phyloP scores from a whole-genome alignment of 2,329 filamentous ascomycete genomes.

The Pseudogymnoascus sp. region DNA sequence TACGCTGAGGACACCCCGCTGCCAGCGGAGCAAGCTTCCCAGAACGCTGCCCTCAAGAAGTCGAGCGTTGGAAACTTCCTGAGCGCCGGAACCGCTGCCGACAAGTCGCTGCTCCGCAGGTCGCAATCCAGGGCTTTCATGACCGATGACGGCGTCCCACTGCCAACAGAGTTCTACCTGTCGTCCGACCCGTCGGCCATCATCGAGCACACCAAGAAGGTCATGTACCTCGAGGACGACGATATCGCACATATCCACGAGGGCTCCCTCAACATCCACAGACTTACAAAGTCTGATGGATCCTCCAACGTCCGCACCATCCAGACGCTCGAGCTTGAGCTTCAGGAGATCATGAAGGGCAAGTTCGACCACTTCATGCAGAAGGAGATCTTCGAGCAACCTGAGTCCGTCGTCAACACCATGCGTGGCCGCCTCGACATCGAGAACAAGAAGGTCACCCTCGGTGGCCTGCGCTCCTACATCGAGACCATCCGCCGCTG shows the following conservation, averaged over 20 bases:
- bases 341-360: constrained; percentile 99
- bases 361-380: constrained; percentile 99
- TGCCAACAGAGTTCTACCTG: constrained; percentile 98
- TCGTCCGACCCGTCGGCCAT: constrained; percentile 98
- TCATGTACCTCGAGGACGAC: constrained; percentile 98
- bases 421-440: constrained; percentile 98
- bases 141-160: constrained; percentile 94
- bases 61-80: constrained; percentile 57
- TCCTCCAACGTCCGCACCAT: constrained; percentile 96
- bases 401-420: constrained; percentile 97
- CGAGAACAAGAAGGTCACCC: constrained; percentile 87
- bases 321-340: constrained; percentile 95
- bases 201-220: constrained; percentile 99
- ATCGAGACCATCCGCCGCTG: constrained; percentile 94
- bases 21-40: constrained; percentile 86
- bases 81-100: constrained; percentile 67
- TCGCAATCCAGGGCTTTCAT: constrained; percentile 98
- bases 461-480: constrained; percentile 93
- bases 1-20: constrained; percentile 74
- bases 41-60: constrained; percentile 97
- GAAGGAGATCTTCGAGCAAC: constrained; percentile 99
- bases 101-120: constrained; percentile 97
- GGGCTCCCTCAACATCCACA: constrained; percentile 97
- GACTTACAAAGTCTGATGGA: constrained; percentile 91
- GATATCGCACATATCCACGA: constrained; percentile 99